Base-by-base conservation (phyloP, 441 rosid genomes). In the Erysimum cheiri region DNA sequence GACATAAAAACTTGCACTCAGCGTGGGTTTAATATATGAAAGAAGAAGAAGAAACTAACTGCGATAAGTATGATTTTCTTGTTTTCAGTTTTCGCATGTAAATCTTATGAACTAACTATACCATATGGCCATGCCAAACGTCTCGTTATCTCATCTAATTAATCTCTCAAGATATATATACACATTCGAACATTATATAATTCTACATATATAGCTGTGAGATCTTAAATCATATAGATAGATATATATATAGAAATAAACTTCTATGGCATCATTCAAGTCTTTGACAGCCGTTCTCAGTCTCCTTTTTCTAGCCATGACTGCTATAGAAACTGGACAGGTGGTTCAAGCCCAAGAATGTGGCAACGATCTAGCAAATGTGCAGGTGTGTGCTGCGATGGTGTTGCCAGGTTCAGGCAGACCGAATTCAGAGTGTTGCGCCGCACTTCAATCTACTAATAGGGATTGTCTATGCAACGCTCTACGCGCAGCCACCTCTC, bases 401-500 rank as follows among this genome's bases (percentile, higher is more conserved):
- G 56, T 64, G 15, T 40, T 64, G 13, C 63, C 71, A 3, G 57
- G 52, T 52, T 52, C 60, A 39, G 67, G 52, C 12, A 50, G 10
- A 6, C 76, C 76, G 3, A 72, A 13, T 17, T 26, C 76, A 3
- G 71, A 72, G 2, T 72, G 76, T 36, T 72, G 76, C 17, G 57
- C 54, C 3, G 76, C 76, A 1, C 47, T 63, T 14, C 76, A 63
- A 4, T 52, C 76, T 43, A 64, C 69, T 32, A 64, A 63, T 32
- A 63, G 66, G 31, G 76, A 71, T 47, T 71, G 76, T 56, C 41
- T 72, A 26, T 72, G 76, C 41, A 55, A 46, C 41, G 69, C 70
- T 72, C 57, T 72, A 8, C 69, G 58, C 2, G 69, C 61, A 14
- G 70, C 64, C 32, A 50, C 75, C 17, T 43, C 62, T 43, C 69